A percentile compares a stretch with the other conserved stretches of the same genome.
Evolutionary conservation across 371 early-diverging fungal species (phyloP).

Genomic region (Lichtheimia hyalospora): DNA sequence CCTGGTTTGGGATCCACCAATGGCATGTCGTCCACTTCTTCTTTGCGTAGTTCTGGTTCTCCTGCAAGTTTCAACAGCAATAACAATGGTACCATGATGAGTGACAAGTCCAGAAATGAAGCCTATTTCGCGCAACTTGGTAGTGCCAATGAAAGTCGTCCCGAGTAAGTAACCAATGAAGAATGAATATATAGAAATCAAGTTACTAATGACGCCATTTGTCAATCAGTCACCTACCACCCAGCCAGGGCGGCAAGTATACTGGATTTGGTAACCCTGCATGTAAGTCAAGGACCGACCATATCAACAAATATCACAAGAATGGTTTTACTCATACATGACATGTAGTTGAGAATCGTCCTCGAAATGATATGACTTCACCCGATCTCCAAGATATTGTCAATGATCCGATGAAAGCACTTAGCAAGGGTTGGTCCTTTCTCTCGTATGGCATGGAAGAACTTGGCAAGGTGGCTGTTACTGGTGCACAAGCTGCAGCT

Average conservation of each 20-base stretch:
- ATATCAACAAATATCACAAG: background rate
- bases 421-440: slow-evolving; percentile 85
- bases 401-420: slow-evolving; percentile 80
- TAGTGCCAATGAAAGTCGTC: slow-evolving; percentile 54
- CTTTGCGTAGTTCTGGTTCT: slow-evolving; percentile 12
- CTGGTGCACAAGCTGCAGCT: slow-evolving; percentile 75
- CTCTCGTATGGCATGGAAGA: slow-evolving; percentile 60
- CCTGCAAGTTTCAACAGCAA: slow-evolving; percentile 14
- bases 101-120: slow-evolving; percentile 67
- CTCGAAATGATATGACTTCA: slow-evolving; percentile 20
- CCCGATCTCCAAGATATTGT: slow-evolving; percentile 70
- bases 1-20: slow-evolving; percentile 17
- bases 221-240: slow-evolving; percentile 65
- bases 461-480: slow-evolving; percentile 57
- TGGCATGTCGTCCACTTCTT: slow-evolving; percentile 15
- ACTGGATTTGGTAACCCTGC: slow-evolving; percentile 84
- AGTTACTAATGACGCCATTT: slow-evolving; percentile 1
- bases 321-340: background rate
- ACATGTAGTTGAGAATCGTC: slow-evolving; percentile 35
- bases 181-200: slow-evolving; percentile 7
- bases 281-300: slow-evolving; percentile 44
- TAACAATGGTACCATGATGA: slow-evolving; percentile 7
- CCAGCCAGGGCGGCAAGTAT: slow-evolving; percentile 92
- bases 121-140: slow-evolving; percentile 68
- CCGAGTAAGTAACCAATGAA: slow-evolving; percentile 34